A percentile compares a stretch with the other conserved stretches of the same genome.
These are phyloP conservation scores for Pseudomassariella vexata DNA, from an alignment of 2,329 filamentous ascomycete genomes.

Conservation along the genomic window DNA sequence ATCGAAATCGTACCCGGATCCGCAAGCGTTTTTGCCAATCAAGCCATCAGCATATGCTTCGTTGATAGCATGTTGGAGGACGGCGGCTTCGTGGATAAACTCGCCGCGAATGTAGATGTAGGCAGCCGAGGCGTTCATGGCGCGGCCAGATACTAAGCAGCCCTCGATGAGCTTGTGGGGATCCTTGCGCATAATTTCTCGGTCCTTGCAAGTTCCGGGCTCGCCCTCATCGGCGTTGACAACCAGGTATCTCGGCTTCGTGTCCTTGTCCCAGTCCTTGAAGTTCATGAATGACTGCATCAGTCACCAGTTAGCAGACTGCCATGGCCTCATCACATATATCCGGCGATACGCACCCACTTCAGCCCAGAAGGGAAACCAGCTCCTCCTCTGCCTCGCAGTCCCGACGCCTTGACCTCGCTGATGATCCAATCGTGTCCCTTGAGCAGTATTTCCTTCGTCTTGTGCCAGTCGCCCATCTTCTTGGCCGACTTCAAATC, in stretches of 20 bases:
- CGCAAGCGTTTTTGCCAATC: conserved; percentile 97
- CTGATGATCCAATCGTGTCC: conserved; percentile 98
- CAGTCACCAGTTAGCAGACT: background rate
- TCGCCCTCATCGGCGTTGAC: conserved; percentile 99
- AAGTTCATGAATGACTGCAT: conserved; percentile 97
- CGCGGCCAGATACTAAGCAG: conserved; percentile 89
- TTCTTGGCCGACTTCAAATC: conserved; percentile 94
- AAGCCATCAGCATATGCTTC: conserved; percentile 92
- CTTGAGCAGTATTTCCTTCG: conserved; percentile 95
- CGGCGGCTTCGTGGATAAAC: conserved; percentile 91
- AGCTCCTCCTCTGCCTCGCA: conserved; percentile 92
- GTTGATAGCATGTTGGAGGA: conserved; percentile 92
- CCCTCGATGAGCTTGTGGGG: conserved; percentile 98
- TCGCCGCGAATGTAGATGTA: conserved; percentile 99
- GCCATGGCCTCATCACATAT: background rate
- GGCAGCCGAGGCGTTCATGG: conserved; percentile 97
- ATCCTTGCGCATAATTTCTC: conserved; percentile 99
- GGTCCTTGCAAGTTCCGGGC: conserved; percentile 98
- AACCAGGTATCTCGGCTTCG: conserved; percentile 89
- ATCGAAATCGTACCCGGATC: conserved; percentile 95
- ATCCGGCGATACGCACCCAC: conserved; percentile 64
- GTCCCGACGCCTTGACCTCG: conserved; percentile 93
- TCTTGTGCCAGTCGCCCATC: conserved; percentile 99
- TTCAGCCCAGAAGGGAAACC: conserved; percentile 98
- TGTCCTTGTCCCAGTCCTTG: conserved; percentile 99